A percentile compares a stretch with the other conserved stretches of the same genome.
Evolutionary conservation across 495 filamentous ascomycete species (phyloP).

Genomic region (Sordaria brevicollis): DNA sequence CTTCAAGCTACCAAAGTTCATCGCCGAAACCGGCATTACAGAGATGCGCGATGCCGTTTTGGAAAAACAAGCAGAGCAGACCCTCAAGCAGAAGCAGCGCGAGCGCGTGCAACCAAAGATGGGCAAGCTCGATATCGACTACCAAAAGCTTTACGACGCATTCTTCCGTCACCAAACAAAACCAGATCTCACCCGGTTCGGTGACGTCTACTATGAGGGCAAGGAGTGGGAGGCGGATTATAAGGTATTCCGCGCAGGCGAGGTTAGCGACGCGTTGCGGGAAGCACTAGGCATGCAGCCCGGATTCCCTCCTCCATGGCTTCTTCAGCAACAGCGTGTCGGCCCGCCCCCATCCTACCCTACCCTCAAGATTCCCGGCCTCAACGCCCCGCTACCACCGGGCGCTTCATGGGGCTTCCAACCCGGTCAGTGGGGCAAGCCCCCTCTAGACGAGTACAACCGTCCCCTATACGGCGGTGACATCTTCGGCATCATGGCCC

Average conservation of each 20-base stretch:
- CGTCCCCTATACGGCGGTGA: conserved; percentile 85
- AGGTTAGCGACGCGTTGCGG: conserved; percentile 79
- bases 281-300: conserved; percentile 92
- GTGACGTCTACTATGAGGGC: conserved; percentile 97
- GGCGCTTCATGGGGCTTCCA: conserved; percentile 94
- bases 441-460: conserved; percentile 86
- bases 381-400: conserved; percentile 91
- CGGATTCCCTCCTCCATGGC: conserved; percentile 90
- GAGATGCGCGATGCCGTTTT: conserved; percentile 96
- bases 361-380: conserved; percentile 79
- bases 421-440: conserved; percentile 92
- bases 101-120: conserved; percentile 94
- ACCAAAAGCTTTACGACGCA: conserved; percentile 93
- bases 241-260: conserved; percentile 77
- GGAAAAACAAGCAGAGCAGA: conserved; percentile 87
- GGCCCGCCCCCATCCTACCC: conserved; percentile 92
- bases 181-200: conserved; percentile 84
- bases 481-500: conserved; percentile 74
- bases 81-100: conserved; percentile 87
- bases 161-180: conserved; percentile 98
- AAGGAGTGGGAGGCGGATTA: conserved; percentile 97
- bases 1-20: conserved; percentile 91
- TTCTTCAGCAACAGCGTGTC: conserved; percentile 90
- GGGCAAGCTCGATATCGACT: conserved; percentile 96
- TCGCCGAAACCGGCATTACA: conserved; percentile 91